Evolutionary conservation across 192 early-diverging fungal species (phyloP).

Genomic region (Podila horticola): DNA sequence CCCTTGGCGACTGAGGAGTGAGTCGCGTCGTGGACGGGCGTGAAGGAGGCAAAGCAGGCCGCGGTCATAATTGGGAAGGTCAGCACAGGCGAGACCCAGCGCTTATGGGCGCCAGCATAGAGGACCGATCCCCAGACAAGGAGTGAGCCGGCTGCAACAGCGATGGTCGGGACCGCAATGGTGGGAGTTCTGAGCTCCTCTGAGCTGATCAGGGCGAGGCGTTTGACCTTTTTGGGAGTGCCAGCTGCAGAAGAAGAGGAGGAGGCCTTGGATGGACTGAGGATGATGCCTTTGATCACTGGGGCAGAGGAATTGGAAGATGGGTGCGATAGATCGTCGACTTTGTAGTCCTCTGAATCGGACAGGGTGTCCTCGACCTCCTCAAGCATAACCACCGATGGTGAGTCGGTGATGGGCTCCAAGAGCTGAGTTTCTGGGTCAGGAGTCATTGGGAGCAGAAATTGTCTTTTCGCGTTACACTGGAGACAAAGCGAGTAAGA

Average conservation of each 20-base stretch:
- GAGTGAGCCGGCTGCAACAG: constrained; percentile 28
- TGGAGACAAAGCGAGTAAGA: not conserved
- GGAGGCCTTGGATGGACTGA: constrained; percentile 7
- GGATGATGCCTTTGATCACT: not conserved
- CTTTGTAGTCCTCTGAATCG: not conserved
- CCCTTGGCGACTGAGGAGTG: constrained; percentile 44
- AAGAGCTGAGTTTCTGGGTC: constrained; percentile 2
- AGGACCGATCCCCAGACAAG: constrained; percentile 21
- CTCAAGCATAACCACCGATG: not conserved
- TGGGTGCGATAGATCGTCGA: not conserved
- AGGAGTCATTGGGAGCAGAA: not conserved
- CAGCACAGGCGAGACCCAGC: constrained; percentile 19
- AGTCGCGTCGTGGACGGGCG: constrained; percentile 38
- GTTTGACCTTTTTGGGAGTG: constrained; percentile 8
- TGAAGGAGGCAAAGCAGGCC: constrained; percentile 37
- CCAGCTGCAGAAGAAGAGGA: not conserved
- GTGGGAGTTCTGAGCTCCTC: constrained; percentile 44
- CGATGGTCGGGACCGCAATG: constrained; percentile 36
- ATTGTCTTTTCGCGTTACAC: not conserved
- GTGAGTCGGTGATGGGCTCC: not conserved
- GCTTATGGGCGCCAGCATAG: constrained; percentile 39
- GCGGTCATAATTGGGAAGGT: constrained; percentile 38
- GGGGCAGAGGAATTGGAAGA: not conserved
- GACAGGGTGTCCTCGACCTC: not conserved
- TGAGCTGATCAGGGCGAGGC: constrained; percentile 28